Evolutionary conservation across 495 filamentous ascomycete species (phyloP), one percentile per base, ranked within the genome.

Genomic region (Astrothelium subdiscretum): DNA sequence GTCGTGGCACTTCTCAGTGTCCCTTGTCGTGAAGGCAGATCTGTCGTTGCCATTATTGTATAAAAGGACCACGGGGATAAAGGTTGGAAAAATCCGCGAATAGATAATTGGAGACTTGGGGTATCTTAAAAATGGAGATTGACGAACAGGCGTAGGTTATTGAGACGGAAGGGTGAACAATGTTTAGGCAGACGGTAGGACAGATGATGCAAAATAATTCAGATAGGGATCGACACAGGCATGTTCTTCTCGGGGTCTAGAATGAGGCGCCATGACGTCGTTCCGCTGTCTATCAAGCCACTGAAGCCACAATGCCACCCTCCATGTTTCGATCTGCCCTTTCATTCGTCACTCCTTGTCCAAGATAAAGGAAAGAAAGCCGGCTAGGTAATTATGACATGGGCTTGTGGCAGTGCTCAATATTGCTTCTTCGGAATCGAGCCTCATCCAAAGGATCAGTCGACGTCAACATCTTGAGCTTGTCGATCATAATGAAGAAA

Each of bases 1-100:
- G 66, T 68, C 4, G 59, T 60, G 4, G 66, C 63, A 20, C 69
- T 64, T 22, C 65, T 70, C 11, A 71, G 71, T 6, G 70, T 58
- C 27, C 32, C 57, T 63, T 31, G 68, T 24, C 48, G 48, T 5
- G 48, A 54, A 54, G 48, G 48, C 6, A 54, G 24, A 29, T 54
- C 48, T 3, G 48, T 29, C 22, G 48, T 54, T 26, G 48, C 48
- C 48, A 54, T 54, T 20, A 5, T 22, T 38, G 35, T 15, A 15
- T 5, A 20, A 48, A 48, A 2, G 43, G 43, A 48, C n/a, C n/a
- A 48, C 5, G 43, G 20, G 20, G 20, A 48, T 20, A 18, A 48
- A 48, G 13, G 43, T 48, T 15, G 20, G 12, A 22, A 48, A 48
- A 40, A 40, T 40, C 6, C 35, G 35, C 15, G 35, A 15, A 40